These are phyloP conservation scores for Xylaria multiplex DNA, from an alignment of 2,329 filamentous ascomycete species.

Conservation along the genomic window DNA sequence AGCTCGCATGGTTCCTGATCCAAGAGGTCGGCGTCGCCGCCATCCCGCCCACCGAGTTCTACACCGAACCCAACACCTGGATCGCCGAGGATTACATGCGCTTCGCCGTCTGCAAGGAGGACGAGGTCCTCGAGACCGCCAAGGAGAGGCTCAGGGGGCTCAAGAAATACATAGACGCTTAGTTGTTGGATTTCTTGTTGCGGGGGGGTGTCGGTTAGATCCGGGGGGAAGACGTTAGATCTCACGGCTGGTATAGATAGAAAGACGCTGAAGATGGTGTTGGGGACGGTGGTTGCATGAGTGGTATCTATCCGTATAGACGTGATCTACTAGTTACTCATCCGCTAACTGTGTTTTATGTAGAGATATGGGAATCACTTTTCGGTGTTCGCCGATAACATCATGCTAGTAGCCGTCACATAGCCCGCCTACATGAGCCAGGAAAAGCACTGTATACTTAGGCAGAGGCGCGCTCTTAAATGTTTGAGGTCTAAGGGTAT, in stretches of 20 bases:
- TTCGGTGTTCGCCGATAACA: neutral
- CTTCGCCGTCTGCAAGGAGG: conserved; percentile 96
- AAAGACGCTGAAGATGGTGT: neutral
- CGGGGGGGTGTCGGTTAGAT: neutral
- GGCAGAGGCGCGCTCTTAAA: no score
- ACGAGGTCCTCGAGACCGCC: conserved; percentile 81
- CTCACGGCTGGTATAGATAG: conserved; percentile 19
- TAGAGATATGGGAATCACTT: neutral
- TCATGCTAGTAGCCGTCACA: neutral
- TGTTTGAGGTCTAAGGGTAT: no score
- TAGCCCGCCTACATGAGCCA: neutral
- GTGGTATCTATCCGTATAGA: neutral
- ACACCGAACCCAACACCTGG: conserved; percentile 83
- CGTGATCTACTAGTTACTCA: neutral
- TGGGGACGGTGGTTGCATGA: neutral
- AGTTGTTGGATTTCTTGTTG: neutral
- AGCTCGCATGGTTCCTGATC: conserved; percentile 95
- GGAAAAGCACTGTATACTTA: neutral
- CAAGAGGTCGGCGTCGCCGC: conserved; percentile 95
- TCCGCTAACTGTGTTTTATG: no score
- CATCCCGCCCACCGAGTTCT: conserved; percentile 97
- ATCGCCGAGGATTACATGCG: conserved; percentile 93
- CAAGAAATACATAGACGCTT: conserved; percentile 72
- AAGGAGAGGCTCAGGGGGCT: conserved; percentile 78
- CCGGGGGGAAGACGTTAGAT: conserved; percentile 1